Conservation (phyloP, 768 basidiomycete genomes). For the Roridomyces roridus region DNA sequence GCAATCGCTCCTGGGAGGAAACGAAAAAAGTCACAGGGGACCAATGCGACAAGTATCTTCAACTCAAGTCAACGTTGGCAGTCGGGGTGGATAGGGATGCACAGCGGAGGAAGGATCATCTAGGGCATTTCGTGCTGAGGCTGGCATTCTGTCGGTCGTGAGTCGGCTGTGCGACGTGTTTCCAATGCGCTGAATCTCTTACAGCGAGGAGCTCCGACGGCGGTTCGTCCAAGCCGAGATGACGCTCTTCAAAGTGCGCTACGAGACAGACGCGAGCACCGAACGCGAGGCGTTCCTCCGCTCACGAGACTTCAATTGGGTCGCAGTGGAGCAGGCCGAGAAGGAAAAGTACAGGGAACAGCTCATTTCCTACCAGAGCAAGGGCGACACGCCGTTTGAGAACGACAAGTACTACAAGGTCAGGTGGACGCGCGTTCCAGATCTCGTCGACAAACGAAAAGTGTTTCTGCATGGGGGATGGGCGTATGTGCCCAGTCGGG, state of each 20-base stretch:
- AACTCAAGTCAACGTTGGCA: slow-evolving; percentile 65
- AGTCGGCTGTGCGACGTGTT: slow-evolving; percentile 39
- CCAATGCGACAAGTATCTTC: slow-evolving; percentile 80
- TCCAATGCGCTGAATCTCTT: slow-evolving; percentile 8
- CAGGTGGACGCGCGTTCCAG: slow-evolving; percentile 95
- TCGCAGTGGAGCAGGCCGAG: slow-evolving; percentile 63
- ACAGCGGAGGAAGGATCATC: slow-evolving; percentile 82
- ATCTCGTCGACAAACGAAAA: slow-evolving; percentile 82
- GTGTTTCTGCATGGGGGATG: slow-evolving; percentile 81
- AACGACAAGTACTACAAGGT: slow-evolving; percentile 87
- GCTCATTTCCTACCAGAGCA: slow-evolving; percentile 48
- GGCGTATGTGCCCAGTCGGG: slow-evolving; percentile 85
- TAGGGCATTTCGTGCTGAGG: slow-evolving; percentile 92
- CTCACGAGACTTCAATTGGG: slow-evolving; percentile 70
- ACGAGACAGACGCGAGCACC: slow-evolving; percentile 60
- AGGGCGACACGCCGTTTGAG: slow-evolving; percentile 45
- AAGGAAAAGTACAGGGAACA: slow-evolving; percentile 52
- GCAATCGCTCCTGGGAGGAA: slow-evolving; percentile 84
- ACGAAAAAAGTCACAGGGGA: slow-evolving; percentile 63
- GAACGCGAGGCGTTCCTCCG: slow-evolving; percentile 74
- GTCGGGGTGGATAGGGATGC: slow-evolving; percentile 52
- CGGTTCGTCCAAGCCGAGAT: slow-evolving; percentile 92
- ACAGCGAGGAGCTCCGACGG: slow-evolving; percentile 86
- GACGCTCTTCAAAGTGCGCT: slow-evolving; percentile 83
- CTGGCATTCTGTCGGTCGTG: slow-evolving; percentile 97